Evolutionary conservation across 805 yeast species (phyloP), one percentile per base, ranked within the genome.

Genomic region (Naumovozyma castellii): DNA sequence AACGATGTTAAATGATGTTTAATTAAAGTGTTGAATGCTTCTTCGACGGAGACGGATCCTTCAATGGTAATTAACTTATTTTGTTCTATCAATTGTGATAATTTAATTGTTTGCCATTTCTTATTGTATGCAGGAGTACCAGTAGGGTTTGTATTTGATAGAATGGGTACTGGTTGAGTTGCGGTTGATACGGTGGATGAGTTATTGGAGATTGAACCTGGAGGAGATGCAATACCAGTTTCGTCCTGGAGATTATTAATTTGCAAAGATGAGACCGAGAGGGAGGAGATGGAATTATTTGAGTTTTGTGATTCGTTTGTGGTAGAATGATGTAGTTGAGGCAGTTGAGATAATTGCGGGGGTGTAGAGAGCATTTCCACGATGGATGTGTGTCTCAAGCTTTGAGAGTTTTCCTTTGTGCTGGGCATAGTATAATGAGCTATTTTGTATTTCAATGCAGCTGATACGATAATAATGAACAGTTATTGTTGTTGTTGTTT

Each of bases 11-110:
- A 71, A 44, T 81, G 77, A 60, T 87, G 73, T 20, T 69, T 64
- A 22, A 73, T 71, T 53, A 90, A 69, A 3, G 80, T 77, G 51
- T 87, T 85, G 65, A 84, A 90, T 3, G 97, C 97, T 39, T 76
- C 70, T 59, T 88, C 96, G 25, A 88, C 90, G 3, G 94, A 75
- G 32, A 76, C 65, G 4, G 73, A 62, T 2, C 78, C 74, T 44
- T 74, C 73, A 47, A 86, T 80, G 34, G 76, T 68, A 37, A 88
- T 75, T 49, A 90, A 70, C 56, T 83, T 80, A 48, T 82, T 86
- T 34, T 72, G 67, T 59, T 84, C 92, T 27, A 86, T 79, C 49
- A 90, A 68, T 48, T 84, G 92, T 14, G 73, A 62, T 46, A 90
- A 68, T 32, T 71, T 74, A 18, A 84, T 74, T 46, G 80, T 81